phyloP scores from a whole-genome alignment of 2,329 filamentous ascomycete genomes.

The Fusarium drepaniforme region DNA sequence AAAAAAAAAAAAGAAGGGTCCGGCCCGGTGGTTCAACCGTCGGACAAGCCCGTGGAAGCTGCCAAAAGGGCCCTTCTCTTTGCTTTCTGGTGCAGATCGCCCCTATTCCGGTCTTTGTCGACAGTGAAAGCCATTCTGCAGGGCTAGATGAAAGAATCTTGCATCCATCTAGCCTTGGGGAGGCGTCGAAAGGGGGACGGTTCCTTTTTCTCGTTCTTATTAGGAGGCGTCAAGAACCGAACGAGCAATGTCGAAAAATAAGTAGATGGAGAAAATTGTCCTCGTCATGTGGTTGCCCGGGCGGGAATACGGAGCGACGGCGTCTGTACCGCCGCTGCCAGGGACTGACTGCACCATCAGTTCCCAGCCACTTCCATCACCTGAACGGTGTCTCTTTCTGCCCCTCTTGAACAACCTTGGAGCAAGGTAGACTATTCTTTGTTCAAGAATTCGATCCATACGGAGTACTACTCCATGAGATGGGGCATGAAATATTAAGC shows the following conservation, averaged over 20 bases:
- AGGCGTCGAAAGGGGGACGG: conserved; percentile 2
- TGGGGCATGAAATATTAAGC: not conserved
- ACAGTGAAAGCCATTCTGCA: not conserved
- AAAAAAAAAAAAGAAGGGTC: conserved; percentile 12
- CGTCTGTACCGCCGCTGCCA: conserved; percentile 6
- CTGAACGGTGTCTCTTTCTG: conserved; percentile 3
- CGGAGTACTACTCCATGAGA: not conserved
- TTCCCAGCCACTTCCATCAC: conserved; percentile 9
- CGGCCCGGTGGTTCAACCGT: conserved; percentile 30
- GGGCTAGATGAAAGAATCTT: not conserved
- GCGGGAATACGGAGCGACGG: not conserved
- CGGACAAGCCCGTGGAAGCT: conserved; percentile 2
- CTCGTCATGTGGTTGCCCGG: not conserved
- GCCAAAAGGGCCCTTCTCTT: conserved; percentile 7
- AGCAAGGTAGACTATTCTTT: not conserved
- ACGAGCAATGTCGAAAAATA: not conserved
- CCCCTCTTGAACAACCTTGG: conserved; percentile 6
- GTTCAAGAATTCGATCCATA: not conserved
- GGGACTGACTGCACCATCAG: conserved; percentile 4
- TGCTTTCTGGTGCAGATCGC: conserved; percentile 3
- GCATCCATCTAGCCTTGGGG: not conserved
- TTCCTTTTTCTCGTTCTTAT: not conserved
- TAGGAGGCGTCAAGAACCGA: not conserved
- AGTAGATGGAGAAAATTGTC: conserved; percentile 1
- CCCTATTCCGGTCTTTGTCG: conserved; percentile 10